Evolutionary conservation across 2,329 filamentous ascomycete genomes (phyloP).

Genomic region (Phyllosticta ampelicida): DNA sequence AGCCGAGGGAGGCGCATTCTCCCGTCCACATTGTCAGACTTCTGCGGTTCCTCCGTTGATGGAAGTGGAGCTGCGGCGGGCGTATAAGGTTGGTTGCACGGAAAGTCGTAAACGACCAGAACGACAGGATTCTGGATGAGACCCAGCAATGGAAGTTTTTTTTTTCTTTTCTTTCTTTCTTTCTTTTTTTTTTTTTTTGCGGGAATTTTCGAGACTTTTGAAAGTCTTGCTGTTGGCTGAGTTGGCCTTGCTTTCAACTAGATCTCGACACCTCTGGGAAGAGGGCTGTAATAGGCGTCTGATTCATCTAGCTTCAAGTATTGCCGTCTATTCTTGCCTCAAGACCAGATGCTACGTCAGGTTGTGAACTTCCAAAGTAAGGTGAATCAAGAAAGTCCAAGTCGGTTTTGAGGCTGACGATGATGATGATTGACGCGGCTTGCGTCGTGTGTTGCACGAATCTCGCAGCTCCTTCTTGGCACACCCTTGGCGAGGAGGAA

Average conservation of each 20-base stretch:
- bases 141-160: too few relatives aligned
- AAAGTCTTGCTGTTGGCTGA: not conserved
- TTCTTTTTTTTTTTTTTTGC: too few relatives aligned
- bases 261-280: not conserved
- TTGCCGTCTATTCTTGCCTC: not conserved
- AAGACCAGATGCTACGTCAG: not conserved
- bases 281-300: not conserved
- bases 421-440: not conserved
- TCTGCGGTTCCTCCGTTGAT: too few relatives aligned
- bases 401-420: not conserved
- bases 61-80: too few relatives aligned
- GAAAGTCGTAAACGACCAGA: too few relatives aligned
- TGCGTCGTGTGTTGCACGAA: not conserved
- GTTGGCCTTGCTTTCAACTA: too few relatives aligned
- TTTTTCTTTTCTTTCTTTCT: too few relatives aligned
- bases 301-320: not conserved
- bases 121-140: too few relatives aligned
- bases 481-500: not conserved
- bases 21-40: too few relatives aligned
- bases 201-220: too few relatives aligned
- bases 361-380: not conserved
- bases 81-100: too few relatives aligned
- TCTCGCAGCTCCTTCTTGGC: not conserved
- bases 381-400: not conserved
- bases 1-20: too few relatives aligned